phyloP scores from a whole-genome alignment of 2,329 filamentous ascomycete species.

The Incumbomyces lentus region DNA sequence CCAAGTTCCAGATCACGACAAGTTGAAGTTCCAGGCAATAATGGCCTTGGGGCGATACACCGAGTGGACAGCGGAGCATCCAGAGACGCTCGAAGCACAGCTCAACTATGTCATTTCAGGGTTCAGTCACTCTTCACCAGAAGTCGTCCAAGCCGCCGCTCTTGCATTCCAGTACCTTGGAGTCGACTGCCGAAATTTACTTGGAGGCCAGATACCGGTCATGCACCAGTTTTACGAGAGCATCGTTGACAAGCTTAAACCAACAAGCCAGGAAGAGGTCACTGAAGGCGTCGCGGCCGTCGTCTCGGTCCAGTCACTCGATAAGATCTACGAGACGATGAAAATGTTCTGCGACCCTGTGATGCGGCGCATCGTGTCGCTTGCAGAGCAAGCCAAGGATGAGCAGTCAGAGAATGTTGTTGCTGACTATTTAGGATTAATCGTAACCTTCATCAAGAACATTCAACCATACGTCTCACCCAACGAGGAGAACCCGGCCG shows the following conservation, averaged over 20 bases:
- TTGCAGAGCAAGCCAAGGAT: slow-evolving; percentile 75
- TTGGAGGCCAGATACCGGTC: slow-evolving; percentile 73
- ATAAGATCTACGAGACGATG: slow-evolving; percentile 71
- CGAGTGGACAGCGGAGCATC: slow-evolving; percentile 91
- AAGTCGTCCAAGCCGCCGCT: slow-evolving; percentile 83
- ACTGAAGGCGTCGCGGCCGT: slow-evolving; percentile 92
- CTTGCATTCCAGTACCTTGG: slow-evolving; percentile 96
- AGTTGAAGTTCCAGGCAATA: slow-evolving; percentile 95
- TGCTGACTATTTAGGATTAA: slow-evolving; percentile 81
- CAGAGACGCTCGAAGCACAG: slow-evolving; percentile 82
- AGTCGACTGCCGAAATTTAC: slow-evolving; percentile 78
- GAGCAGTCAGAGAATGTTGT: slow-evolving; percentile 76
- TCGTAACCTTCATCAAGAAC: slow-evolving; percentile 78
- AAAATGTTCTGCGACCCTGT: slow-evolving; percentile 92
- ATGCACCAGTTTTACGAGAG: slow-evolving; percentile 88
- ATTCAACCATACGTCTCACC: slow-evolving; percentile 64
- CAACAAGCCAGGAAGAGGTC: slow-evolving; percentile 83
- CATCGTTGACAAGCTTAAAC: slow-evolving; percentile 74
- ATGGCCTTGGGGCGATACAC: slow-evolving; percentile 96
- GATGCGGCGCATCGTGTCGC: slow-evolving; percentile 70
- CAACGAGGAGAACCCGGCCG: slow-evolving; percentile 71
- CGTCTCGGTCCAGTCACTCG: slow-evolving; percentile 70
- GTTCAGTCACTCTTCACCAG: slow-evolving; percentile 77
- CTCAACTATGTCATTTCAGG: slow-evolving; percentile 92
- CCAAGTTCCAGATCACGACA: slow-evolving; percentile 90